Evolutionary conservation across 2,329 filamentous ascomycete genomes (phyloP).

Genomic region (Colletotrichum tanaceti): DNA sequence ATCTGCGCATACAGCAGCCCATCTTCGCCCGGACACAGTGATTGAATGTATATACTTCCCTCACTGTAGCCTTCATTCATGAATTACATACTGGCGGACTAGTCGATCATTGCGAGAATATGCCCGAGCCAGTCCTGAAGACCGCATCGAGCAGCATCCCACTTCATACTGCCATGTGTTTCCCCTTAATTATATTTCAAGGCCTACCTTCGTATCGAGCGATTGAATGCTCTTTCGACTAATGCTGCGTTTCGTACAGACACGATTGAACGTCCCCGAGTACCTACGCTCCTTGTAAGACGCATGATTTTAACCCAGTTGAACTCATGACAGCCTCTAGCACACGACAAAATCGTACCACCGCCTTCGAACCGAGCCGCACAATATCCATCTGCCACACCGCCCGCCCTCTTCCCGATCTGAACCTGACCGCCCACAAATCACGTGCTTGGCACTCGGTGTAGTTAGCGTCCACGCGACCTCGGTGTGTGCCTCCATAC

Average conservation of each 20-base stretch:
- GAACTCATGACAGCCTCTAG: not conserved
- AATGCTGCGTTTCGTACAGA: not conserved
- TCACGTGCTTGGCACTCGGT: conserved; percentile 3
- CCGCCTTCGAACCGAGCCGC: not conserved
- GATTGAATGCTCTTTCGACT: not conserved
- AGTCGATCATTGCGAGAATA: not conserved
- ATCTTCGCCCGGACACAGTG: not conserved
- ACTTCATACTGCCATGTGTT: not conserved
- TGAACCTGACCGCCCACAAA: too few relatives aligned
- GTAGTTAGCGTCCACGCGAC: not conserved
- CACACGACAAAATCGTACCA: not conserved
- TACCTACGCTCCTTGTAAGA: not conserved
- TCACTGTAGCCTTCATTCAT: not conserved
- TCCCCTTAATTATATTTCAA: not conserved
- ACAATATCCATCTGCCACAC: not conserved
- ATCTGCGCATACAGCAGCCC: too few relatives aligned
- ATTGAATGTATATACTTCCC: not conserved
- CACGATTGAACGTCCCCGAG: not conserved
- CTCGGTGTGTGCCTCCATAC: not conserved
- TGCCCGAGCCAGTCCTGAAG: not conserved
- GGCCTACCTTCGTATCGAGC: not conserved
- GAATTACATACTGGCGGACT: too few relatives aligned
- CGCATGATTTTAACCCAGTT: not conserved
- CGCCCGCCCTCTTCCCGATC: not conserved
- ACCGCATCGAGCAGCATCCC: not conserved